phyloP scores from a whole-genome alignment of 768 basidiomycete species.

The Amanita jacksonii region DNA sequence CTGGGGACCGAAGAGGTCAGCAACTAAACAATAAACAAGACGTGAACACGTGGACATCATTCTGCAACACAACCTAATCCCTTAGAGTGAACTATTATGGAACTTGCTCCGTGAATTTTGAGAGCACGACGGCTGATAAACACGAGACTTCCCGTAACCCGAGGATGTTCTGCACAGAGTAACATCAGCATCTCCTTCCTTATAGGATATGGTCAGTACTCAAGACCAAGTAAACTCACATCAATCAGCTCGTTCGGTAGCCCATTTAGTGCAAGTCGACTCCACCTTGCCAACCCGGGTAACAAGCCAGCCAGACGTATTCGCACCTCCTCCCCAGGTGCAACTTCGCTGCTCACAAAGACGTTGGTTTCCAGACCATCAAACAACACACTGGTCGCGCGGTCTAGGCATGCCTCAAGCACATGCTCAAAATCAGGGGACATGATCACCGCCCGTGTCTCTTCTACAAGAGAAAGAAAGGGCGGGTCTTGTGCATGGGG shows the following conservation, averaged over 20 bases:
- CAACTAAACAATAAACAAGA: too few relatives aligned
- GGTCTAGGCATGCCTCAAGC: conserved; percentile 65
- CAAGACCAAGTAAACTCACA: conserved; percentile 27
- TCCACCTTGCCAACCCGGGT: conserved; percentile 76
- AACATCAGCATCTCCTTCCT: background rate
- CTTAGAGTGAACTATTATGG: conserved; percentile 11
- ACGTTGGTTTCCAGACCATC: conserved; percentile 54
- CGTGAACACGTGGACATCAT: too few relatives aligned
- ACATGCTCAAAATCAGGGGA: conserved; percentile 65
- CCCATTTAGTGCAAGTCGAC: conserved; percentile 52
- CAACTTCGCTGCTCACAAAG: conserved; percentile 29
- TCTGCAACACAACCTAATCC: too few relatives aligned
- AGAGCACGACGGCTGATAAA: conserved; percentile 66
- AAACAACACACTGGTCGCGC: conserved; percentile 55
- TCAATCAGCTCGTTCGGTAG: conserved; percentile 78
- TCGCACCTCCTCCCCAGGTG: conserved; percentile 29
- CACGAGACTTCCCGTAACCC: conserved; percentile 54
- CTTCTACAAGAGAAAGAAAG: conserved; percentile 56
- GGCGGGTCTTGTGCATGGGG: conserved; percentile 24
- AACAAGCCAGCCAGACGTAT: conserved; percentile 72
- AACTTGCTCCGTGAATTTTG: conserved; percentile 52
- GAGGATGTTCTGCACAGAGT: conserved; percentile 41
- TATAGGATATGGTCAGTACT: too few relatives aligned
- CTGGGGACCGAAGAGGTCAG: too few relatives aligned
- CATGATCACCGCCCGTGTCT: conserved; percentile 54